A percentile compares a stretch with the other conserved stretches of the same genome.
phyloP scores from a whole-genome alignment of 2,329 filamentous ascomycete species.

The Penicillium decumbens region DNA sequence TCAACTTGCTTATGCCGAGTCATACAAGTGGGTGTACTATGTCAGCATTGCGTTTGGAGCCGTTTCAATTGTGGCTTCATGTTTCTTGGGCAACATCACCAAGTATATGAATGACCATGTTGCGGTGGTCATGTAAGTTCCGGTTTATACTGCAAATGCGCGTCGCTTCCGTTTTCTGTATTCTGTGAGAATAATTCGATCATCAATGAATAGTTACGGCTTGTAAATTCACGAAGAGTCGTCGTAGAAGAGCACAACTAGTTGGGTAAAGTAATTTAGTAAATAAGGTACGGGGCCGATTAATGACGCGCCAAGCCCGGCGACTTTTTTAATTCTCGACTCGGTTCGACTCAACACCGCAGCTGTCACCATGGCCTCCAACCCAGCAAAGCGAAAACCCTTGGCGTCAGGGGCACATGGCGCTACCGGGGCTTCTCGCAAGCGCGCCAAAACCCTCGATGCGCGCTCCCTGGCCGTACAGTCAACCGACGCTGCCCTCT shows the following conservation, averaged over 20 bases:
- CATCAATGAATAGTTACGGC: not conserved
- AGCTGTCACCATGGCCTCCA: constrained; percentile 30
- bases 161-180: not conserved
- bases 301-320: constrained; percentile 25
- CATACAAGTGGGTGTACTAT: constrained; percentile 60
- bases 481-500: constrained; percentile 45
- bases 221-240: not conserved
- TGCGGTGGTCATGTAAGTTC: constrained; percentile 46
- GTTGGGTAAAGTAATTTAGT: not conserved
- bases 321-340: constrained; percentile 16
- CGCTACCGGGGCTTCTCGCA: constrained; percentile 31
- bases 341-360: constrained; percentile 9
- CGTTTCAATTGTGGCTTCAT: constrained; percentile 53
- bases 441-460: constrained; percentile 43
- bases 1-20: constrained; percentile 53
- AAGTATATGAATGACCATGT: constrained; percentile 57
- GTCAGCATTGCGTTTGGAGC: constrained; percentile 59
- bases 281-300: constrained; percentile 12
- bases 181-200: not conserved
- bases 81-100: constrained; percentile 57
- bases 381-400: constrained; percentile 34
- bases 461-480: constrained; percentile 44
- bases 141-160: not conserved
- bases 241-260: not conserved
- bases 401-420: constrained; percentile 18